Percentiles rank a stretch among this genome's conserved stretches.
Evolutionary conservation across 495 filamentous ascomycete genomes (phyloP).

Genomic region (Sphaerosporella brunnea): DNA sequence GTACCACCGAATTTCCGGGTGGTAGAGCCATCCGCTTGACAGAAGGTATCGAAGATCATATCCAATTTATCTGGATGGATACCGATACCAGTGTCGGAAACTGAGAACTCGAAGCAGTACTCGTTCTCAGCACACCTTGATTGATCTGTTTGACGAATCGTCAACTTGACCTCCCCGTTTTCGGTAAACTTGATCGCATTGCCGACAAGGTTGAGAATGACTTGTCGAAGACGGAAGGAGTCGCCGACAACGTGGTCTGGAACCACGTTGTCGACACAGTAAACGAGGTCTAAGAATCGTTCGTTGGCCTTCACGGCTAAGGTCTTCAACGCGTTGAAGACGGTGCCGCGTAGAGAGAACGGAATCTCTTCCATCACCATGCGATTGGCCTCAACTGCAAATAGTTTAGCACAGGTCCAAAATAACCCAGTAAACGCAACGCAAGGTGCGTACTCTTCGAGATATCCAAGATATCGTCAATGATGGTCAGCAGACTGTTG

Average conservation of each 20-base stretch:
- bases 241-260: slow-evolving; percentile 95
- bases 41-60: slow-evolving; percentile 98
- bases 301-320: slow-evolving; percentile 95
- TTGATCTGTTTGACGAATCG: slow-evolving; percentile 59
- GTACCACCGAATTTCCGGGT: slow-evolving; percentile 95
- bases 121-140: slow-evolving; percentile 52
- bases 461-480: slow-evolving; percentile 97
- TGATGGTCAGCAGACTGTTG: slow-evolving; percentile 93
- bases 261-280: slow-evolving; percentile 82
- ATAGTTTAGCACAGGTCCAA: neutral
- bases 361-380: slow-evolving; percentile 99
- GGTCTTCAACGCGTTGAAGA: slow-evolving; percentile 96
- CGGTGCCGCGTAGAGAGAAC: slow-evolving; percentile 83
- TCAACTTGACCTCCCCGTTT: slow-evolving; percentile 87
- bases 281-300: slow-evolving; percentile 82
- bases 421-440: too few relatives aligned
- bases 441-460: slow-evolving; percentile 57
- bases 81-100: slow-evolving; percentile 93
- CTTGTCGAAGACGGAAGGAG: slow-evolving; percentile 89
- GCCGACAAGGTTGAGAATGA: slow-evolving; percentile 68
- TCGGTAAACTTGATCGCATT: slow-evolving; percentile 96
- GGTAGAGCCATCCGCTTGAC: slow-evolving; percentile 95
- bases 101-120: slow-evolving; percentile 90
- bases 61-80: slow-evolving; percentile 93
- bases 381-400: slow-evolving; percentile 77